Conservation (phyloP, 345 rosid genomes). For the Erucastrum elatum region DNA sequence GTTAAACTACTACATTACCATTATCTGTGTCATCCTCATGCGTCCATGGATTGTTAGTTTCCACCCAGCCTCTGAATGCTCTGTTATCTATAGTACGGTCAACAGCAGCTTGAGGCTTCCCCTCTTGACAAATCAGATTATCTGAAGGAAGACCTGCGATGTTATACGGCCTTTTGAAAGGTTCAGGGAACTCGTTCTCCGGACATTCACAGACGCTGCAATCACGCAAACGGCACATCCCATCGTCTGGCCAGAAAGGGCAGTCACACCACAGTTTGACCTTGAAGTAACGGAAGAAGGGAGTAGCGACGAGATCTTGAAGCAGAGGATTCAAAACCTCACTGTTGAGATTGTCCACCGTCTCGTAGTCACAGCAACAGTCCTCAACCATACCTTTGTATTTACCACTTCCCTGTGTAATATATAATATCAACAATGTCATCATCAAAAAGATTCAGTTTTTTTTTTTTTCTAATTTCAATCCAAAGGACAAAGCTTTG, state of each 20-base stretch:
- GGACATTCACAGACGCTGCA: constrained; percentile 99
- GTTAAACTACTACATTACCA: constrained; percentile 41
- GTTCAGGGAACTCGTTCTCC: constrained; percentile 85
- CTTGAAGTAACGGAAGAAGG: constrained; percentile 93
- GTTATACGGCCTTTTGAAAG: constrained; percentile 53
- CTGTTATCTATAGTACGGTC: constrained; percentile 80
- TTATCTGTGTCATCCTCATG: constrained; percentile 93
- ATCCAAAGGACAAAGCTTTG: constrained; percentile 23
- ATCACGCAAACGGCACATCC: constrained; percentile 93
- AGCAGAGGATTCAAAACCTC: constrained; percentile 78
- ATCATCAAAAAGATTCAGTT: constrained; percentile 12
- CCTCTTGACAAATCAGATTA: constrained; percentile 82
- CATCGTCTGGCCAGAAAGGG: constrained; percentile 96
- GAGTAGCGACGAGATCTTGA: constrained; percentile 78
- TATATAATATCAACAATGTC: constrained; percentile 11
- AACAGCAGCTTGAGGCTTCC: constrained; percentile 84
- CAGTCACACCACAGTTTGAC: constrained; percentile 97
- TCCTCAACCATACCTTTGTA: constrained; percentile 80
- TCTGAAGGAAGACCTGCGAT: constrained; percentile 60
- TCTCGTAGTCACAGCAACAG: constrained; percentile 93
- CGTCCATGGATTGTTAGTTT: constrained; percentile 93
- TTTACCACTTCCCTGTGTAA: constrained; percentile 46
- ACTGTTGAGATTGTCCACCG: constrained; percentile 70
- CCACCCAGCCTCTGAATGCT: constrained; percentile 90
- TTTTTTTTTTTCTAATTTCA: not conserved